Evolutionary conservation across 345 rosid genomes (phyloP), one percentile per base, ranked within the genome.

Genomic region (Populus euphratica): DNA sequence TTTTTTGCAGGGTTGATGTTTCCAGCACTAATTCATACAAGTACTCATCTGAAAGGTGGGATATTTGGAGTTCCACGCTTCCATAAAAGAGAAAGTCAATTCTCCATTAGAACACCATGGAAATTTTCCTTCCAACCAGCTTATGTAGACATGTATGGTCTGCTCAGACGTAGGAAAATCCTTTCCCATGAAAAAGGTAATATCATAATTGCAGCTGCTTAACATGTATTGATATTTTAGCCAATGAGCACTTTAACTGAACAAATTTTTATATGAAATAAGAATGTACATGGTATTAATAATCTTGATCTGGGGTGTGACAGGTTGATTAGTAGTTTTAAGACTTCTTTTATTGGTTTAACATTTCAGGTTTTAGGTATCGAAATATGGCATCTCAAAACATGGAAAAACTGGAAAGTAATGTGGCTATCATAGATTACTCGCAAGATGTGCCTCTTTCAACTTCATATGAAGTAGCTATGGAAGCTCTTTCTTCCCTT

Each of bases 401-500:
- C 62, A 73, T 86, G 76, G 86, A 85, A 69, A 84, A 83, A 76
- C 75, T 43, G 70, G 79, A 56, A 72, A 73, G 17, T 38, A 74
- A 86, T 63, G 82, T 80, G 72, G 75, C 76, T 61, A 63, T 74
- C 13, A 73, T 85, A 81, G 90, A 83, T 82, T 74, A 70, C 49
- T 47, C 63, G 65, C 87, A 65, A 78, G 86, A 85, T 35, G 72
- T 59, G 47, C 80, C 87, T 79, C 83, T 80, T 80, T 85, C 88
- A 25, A 83, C 84, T 75, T 88, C 89, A 23, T 89, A 94, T 78
- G 98, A 91, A 76, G 81, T 81, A 76, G 95, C 95, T 74, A 89
- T 94, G 98, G 92, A 92, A 76, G 93, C 98, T 39, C 88, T 94
- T 79, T 92, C 97, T 14, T 89, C 94, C 65, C 94, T 91, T 81